These are phyloP conservation scores for Fusarium lyarnte DNA, from an alignment of 2,329 filamentous ascomycete species.

Conservation along the genomic window DNA sequence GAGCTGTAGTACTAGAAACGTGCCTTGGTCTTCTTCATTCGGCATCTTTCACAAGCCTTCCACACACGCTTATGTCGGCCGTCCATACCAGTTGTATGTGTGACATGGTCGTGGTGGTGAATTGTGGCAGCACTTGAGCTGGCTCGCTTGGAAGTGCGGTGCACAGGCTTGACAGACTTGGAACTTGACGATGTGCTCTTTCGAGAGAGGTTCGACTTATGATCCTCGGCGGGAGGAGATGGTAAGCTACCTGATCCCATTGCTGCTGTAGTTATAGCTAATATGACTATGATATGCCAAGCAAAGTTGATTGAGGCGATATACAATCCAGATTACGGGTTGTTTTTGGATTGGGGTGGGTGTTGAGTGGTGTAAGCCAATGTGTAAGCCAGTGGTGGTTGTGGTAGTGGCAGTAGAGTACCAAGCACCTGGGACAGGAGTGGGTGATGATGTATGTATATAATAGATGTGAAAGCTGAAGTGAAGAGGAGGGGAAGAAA, in stretches of 20 bases:
- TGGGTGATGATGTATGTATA: slow-evolving; percentile 29
- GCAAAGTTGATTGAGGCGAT: slow-evolving; percentile 11
- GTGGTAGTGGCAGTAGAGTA: slow-evolving; percentile 6
- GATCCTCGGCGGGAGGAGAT: slow-evolving; percentile 62
- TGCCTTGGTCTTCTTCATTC: slow-evolving; percentile 78
- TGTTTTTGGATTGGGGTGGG: not conserved
- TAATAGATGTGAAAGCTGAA: slow-evolving; percentile 25
- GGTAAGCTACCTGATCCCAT: slow-evolving; percentile 62
- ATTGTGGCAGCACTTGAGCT: slow-evolving; percentile 49
- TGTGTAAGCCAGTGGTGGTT: slow-evolving; percentile 29
- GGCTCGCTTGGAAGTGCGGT: slow-evolving; percentile 63
- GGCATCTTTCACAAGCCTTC: slow-evolving; percentile 73
- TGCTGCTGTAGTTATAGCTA: slow-evolving; percentile 35
- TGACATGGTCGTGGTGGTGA: slow-evolving; percentile 51
- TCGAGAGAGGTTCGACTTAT: slow-evolving; percentile 50
- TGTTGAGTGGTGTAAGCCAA: slow-evolving; percentile 29
- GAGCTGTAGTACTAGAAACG: slow-evolving; percentile 5
- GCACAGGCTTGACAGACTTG: slow-evolving; percentile 60
- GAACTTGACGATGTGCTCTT: slow-evolving; percentile 53
- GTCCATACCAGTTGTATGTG: slow-evolving; percentile 54
- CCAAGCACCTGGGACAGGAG: slow-evolving; percentile 31
- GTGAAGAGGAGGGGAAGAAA: slow-evolving; percentile 15
- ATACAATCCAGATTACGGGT: slow-evolving; percentile 14
- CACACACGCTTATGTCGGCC: slow-evolving; percentile 71
- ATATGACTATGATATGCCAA: slow-evolving; percentile 13